Base-by-base conservation (phyloP, 306 rosid genomes). In the Rubus idaeus region DNA sequence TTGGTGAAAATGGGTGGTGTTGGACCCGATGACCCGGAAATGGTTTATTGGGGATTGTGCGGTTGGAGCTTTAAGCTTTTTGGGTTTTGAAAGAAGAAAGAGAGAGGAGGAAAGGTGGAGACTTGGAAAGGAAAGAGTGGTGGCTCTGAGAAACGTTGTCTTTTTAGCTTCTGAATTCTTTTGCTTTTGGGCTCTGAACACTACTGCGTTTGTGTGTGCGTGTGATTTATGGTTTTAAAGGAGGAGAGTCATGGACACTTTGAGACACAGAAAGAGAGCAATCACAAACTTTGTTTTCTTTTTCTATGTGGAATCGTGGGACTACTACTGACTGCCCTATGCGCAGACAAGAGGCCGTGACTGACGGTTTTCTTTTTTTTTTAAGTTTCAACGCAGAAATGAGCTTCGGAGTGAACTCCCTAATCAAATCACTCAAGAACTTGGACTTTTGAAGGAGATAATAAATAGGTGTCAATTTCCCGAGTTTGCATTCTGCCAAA, bases 21-120 rank as follows among this genome's bases (percentile, higher is more conserved):
- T 77, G 84, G 85, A 79, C 84, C 78, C 92, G 86, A 86, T 83
- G 73, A 82, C 74, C 79, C 78, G 87, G 83, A 81, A 82, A 71
- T 65, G 80, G 84, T 17, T 30, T 64, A 74, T 52, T 82, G 71
- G 71, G 66, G 82, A 78, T 76, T 75, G 23, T 62, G 51, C 13
- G 55, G 50, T 10, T 50, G 23, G 64, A 41, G 35, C 35, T 30
- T 30, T 30, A 30, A 18, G 73, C 16, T 55, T 65, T 37, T 35
- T 21, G 56, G 70, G 26, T 30, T 68, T n/a, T 51, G 71, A 40
- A 40, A 45, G 63, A 74, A 44, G 46, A 30, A 0, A 57, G 46
- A 45, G 10, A 45, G 58, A 75, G 26, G 69, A 20, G 10, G 7
- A 53, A 13, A 68, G 41, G 37, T 21, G 52, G 68, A 63, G 68